phyloP scores from a whole-genome alignment of 768 basidiomycete species.

The Pulveroboletus ravenelii region DNA sequence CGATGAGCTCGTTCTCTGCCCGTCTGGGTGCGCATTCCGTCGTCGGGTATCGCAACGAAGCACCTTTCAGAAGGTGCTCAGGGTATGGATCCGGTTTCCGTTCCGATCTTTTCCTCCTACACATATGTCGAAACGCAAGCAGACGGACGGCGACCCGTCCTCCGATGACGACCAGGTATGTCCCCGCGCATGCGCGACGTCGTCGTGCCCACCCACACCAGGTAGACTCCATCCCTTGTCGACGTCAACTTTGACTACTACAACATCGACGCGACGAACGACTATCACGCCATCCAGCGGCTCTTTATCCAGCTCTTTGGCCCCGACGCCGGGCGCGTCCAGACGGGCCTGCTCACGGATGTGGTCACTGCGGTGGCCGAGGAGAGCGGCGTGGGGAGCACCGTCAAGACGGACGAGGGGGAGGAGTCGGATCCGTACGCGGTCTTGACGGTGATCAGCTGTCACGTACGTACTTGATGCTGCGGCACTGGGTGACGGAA shows the following conservation, averaged over 20 bases:
- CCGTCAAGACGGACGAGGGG: conserved; percentile 77
- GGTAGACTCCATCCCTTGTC: conserved; percentile 17
- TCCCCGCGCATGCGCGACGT: neutral
- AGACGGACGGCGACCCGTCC: conserved; percentile 36
- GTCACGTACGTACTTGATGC: conserved; percentile 44
- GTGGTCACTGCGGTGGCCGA: conserved; percentile 68
- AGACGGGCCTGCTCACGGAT: conserved; percentile 72
- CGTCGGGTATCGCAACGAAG: too few species aligned
- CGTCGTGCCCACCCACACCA: neutral
- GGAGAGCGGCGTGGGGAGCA: conserved; percentile 78
- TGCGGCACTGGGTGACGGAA: neutral
- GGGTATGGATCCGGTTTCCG: too few species aligned
- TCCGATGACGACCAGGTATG: conserved; percentile 37
- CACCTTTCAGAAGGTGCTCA: too few species aligned
- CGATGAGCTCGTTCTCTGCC: too few species aligned
- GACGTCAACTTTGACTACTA: conserved; percentile 78
- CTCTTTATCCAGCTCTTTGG: conserved; percentile 63
- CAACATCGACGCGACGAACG: conserved; percentile 73
- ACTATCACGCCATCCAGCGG: conserved; percentile 83
- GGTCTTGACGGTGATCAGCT: conserved; percentile 77
- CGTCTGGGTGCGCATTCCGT: too few species aligned
- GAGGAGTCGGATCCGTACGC: conserved; percentile 71
- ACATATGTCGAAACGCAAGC: conserved; percentile 54
- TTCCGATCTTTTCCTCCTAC: too few species aligned
- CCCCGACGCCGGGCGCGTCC: conserved; percentile 68